phyloP scores from a whole-genome alignment of 129 eudicot species.

The Apium graveolens region DNA sequence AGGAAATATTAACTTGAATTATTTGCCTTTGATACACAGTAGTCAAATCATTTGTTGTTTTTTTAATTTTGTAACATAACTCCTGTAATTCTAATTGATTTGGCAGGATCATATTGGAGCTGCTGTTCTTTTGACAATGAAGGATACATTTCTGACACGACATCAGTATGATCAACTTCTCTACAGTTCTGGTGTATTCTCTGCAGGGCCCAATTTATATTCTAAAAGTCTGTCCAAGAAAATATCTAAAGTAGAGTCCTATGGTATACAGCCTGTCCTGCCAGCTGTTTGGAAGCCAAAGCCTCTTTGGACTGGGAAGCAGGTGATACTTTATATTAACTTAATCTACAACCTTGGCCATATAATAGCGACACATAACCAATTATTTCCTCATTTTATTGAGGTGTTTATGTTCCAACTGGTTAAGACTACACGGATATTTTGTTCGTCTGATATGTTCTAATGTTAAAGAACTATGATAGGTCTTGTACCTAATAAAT shows the following conservation, averaged over 20 bases:
- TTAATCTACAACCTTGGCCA: neutral
- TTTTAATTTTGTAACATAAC: neutral
- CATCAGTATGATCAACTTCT: constrained; percentile 69
- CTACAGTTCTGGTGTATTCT: constrained; percentile 66
- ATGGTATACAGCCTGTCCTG: constrained; percentile 39
- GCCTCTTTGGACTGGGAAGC: constrained; percentile 95
- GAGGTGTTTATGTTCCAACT: neutral
- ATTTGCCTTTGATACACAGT: neutral
- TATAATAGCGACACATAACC: neutral
- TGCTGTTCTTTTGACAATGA: constrained; percentile 91
- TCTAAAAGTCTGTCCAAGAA: constrained; percentile 25
- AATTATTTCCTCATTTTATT: neutral
- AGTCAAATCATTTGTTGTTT: neutral
- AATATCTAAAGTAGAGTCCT: constrained; percentile 41
- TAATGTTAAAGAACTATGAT: neutral
- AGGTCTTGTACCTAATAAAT: neutral
- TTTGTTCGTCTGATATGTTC: neutral
- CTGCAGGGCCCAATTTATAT: constrained; percentile 20
- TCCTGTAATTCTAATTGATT: constrained; percentile 6
- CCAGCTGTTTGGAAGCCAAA: constrained; percentile 78
- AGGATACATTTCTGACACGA: constrained; percentile 63
- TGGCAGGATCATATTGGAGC: constrained; percentile 91
- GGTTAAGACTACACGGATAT: neutral
- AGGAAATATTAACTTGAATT: neutral
- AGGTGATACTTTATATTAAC: constrained; percentile 32